phyloP scores from a whole-genome alignment of 768 basidiomycete species.

The Tephrocybe sp. region DNA sequence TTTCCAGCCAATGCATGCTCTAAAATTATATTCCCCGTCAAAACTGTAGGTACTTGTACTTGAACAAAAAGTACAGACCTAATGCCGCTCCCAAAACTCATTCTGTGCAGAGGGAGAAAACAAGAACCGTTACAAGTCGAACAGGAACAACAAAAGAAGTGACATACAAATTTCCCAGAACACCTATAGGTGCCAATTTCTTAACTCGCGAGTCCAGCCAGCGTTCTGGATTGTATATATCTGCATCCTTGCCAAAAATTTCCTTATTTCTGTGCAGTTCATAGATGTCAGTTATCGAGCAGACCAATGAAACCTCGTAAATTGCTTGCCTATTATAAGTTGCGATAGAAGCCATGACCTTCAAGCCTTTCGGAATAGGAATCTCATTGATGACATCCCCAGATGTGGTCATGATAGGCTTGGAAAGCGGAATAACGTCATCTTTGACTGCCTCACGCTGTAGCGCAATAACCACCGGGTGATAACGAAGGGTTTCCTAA shows the following conservation, averaged over 20 bases:
- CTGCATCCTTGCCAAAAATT: slow-evolving; percentile 48
- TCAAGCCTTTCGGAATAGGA: slow-evolving; percentile 49
- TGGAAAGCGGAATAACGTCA: slow-evolving; percentile 57
- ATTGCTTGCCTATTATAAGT: slow-evolving; percentile 57
- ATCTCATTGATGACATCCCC: slow-evolving; percentile 47
- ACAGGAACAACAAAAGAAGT: too few relatives aligned
- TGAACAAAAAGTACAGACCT: slow-evolving; percentile 26
- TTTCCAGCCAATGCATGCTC: slow-evolving; percentile 38
- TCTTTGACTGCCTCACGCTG: slow-evolving; percentile 45
- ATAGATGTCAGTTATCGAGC: not conserved
- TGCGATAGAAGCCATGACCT: slow-evolving; percentile 48
- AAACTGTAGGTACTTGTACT: too few relatives aligned
- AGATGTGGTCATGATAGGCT: slow-evolving; percentile 44
- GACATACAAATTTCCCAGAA: slow-evolving; percentile 47
- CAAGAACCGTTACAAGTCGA: too few relatives aligned
- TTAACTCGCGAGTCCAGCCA: slow-evolving; percentile 44
- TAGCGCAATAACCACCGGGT: slow-evolving; percentile 35
- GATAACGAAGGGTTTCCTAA: slow-evolving; percentile 47
- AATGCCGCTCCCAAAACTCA: slow-evolving; percentile 31
- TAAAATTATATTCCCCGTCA: too few relatives aligned
- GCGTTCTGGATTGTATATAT: slow-evolving; percentile 46
- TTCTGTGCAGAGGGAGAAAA: slow-evolving; percentile 13
- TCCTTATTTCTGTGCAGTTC: slow-evolving; percentile 34
- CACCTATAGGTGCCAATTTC: slow-evolving; percentile 42
- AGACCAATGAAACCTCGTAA: too few relatives aligned